Evolutionary conservation across 805 yeast species (phyloP), one percentile per base, ranked within the genome.

Genomic region (Saturnispora silvae): DNA sequence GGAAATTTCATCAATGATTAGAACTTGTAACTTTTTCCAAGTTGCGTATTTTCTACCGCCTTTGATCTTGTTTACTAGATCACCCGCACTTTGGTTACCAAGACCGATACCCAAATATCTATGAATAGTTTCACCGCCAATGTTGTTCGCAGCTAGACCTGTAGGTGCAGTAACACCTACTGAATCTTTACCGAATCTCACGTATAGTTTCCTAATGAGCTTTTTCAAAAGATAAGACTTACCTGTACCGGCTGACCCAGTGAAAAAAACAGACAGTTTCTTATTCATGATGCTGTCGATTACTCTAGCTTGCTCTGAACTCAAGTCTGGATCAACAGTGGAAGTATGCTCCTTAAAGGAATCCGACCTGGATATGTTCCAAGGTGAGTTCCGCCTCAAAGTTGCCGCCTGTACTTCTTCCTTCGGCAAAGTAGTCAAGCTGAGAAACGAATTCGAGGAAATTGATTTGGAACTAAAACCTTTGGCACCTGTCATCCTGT

Each of bases 101-200:
- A 86, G 56, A 0, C 97, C 97, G 37, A 86, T 72, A 1, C 95
- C 94, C 0, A 95, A 72, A 61, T 78, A 85, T 50, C 81, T 68
- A 56, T 89, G 94, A 20, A 92, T 64, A 0, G 98, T 92, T 22
- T 70, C 72, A 18, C 98, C 98, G 2, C 94, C 95, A 48, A 92
- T 81, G 49, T 86, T 85, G 29, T 85, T 80, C 0, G 96, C 98
- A 0, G 98, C 98, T 43, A 92, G 63, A 1, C 98, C 98, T 0
- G 98, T 92, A 0, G 96, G 82, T 0, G 98, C 98, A 0, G 97
- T 85, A 4, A 92, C 75, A 0, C 94, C 95, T 3, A 92, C 83
- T 0, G 64, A 57, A 10, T 63, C 63, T 2, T 55, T 51, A 1
- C 67, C 63, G 52, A 72, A 66, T 31, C 67, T 60, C 1, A 48